Base-by-base conservation (phyloP, 73 alveolate genomes). In the Paramecium sonneborni region DNA sequence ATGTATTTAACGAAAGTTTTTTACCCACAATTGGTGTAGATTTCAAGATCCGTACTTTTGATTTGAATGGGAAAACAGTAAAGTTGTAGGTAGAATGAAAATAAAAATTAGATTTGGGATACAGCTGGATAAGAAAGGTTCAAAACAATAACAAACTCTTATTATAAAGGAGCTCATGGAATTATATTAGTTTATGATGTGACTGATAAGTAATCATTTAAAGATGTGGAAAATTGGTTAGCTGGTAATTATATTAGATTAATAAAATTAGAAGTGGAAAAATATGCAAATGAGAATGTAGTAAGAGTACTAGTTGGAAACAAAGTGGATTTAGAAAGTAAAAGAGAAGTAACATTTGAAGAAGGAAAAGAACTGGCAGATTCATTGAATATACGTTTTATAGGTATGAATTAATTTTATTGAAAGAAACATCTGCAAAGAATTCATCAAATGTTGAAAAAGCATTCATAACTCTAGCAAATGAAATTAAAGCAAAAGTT, bases 11-110 rank as follows among this genome's bases (percentile, higher is more conserved):
- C 67, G 98, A 95, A n/a, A 92, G 93, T 92, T 95, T 94, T 94
- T 92, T 93, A 85, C 96, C 99, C 6, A 96, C 99, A 68, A 96
- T 96, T 57, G 98, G 98, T 34, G 98, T 97, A 14, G 99, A 97
- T 93, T 97, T 97, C 92, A 85, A 85, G 57, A 85, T 85, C 15
- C 57, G 86, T 24, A 85, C 93, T 34, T 41, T 85, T 24, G 86
- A 85, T 68, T 39, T 48, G 62, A 68, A 85, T 35, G 86, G 86
- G 34, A 85, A 85, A 30, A 68, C 86, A 10, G 72, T 85, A 37
- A 85, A 85, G 28, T 21, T 85, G 26, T 39, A 85, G 43, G 90
- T 79, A 79, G 20, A 15, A 20, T 38, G 15, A 7, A n/a, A 5
- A 43, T 32, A 43, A 39, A 37, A 43, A 41, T 23, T 57, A 94